Percentiles rank a stretch among this genome's conserved stretches.
Conservation (phyloP, 192 early-diverging fungal species). For the Backusella psychrophila region DNA sequence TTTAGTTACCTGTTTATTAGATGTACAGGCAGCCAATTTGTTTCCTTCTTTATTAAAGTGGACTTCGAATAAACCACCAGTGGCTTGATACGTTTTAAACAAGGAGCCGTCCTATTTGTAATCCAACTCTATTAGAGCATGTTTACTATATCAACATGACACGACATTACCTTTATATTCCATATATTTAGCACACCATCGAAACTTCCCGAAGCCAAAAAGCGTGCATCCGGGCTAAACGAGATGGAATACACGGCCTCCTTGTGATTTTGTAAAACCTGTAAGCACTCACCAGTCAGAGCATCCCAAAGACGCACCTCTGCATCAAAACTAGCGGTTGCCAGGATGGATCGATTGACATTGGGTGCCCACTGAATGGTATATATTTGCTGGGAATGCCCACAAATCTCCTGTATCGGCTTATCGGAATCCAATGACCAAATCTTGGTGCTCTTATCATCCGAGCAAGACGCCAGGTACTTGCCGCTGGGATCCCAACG, state of each 20-base stretch:
- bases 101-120: slow-evolving; percentile 42
- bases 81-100: slow-evolving; percentile 50
- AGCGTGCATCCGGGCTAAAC: slow-evolving; percentile 74
- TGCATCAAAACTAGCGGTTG: slow-evolving; percentile 80
- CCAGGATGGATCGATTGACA: slow-evolving; percentile 41
- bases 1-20: slow-evolving; percentile 42
- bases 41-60: slow-evolving; percentile 57
- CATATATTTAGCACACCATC: slow-evolving; percentile 80
- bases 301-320: slow-evolving; percentile 89
- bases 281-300: slow-evolving; percentile 58
- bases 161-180: slow-evolving; percentile 49
- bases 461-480: slow-evolving; percentile 74
- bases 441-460: slow-evolving; percentile 73
- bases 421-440: slow-evolving; percentile 60
- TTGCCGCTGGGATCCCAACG: slow-evolving; percentile 68
- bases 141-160: neutral
- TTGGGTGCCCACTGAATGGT: slow-evolving; percentile 77
- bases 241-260: slow-evolving; percentile 70
- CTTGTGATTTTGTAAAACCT: slow-evolving; percentile 63
- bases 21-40: slow-evolving; percentile 54
- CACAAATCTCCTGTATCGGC: slow-evolving; percentile 56
- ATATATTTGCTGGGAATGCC: slow-evolving; percentile 78
- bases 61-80: slow-evolving; percentile 59
- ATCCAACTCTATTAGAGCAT: neutral
- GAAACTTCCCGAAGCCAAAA: slow-evolving; percentile 75